Evolutionary conservation across 345 rosid species (phyloP).

Genomic region (Aquilaria sinensis): DNA sequence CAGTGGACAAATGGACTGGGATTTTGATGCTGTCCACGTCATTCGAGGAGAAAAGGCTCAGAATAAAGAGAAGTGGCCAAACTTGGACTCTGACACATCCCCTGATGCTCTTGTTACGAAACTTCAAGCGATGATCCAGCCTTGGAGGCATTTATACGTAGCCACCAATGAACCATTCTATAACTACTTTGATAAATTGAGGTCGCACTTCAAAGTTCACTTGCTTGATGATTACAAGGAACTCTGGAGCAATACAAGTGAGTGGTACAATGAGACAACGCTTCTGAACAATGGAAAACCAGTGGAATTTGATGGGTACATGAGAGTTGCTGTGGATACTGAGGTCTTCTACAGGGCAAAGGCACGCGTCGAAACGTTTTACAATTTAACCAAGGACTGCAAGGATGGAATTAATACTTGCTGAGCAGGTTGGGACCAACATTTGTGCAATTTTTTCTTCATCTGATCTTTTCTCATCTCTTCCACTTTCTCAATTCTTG

Average conservation of each 20-base stretch:
- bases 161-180: conserved; percentile 86
- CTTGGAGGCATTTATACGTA: conserved; percentile 74
- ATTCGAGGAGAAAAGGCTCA: conserved; percentile 88
- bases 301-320: conserved; percentile 87
- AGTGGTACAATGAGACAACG: conserved; percentile 85
- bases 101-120: conserved; percentile 62
- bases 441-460: conserved; percentile 11
- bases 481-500: conserved; percentile 16
- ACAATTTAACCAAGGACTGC: conserved; percentile 84
- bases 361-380: conserved; percentile 76
- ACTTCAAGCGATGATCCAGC: conserved; percentile 51
- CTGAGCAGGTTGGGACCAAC: conserved; percentile 34
- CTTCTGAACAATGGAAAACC: conserved; percentile 55
- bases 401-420: conserved; percentile 90
- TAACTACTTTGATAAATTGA: conserved; percentile 82
- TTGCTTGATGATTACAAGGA: conserved; percentile 78
- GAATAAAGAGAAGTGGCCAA: conserved; percentile 86
- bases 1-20: conserved; percentile 95
- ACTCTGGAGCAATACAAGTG: conserved; percentile 74
- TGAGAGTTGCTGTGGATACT: conserved; percentile 96
- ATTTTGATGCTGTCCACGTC: conserved; percentile 82
- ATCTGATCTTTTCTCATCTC: conserved; percentile 11
- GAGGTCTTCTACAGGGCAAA: conserved; percentile 78
- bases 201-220: conserved; percentile 83
- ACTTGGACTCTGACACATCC: conserved; percentile 74